Conservation (phyloP, 352 stramenopile genomes). For the Globisporangium ultimum region DNA sequence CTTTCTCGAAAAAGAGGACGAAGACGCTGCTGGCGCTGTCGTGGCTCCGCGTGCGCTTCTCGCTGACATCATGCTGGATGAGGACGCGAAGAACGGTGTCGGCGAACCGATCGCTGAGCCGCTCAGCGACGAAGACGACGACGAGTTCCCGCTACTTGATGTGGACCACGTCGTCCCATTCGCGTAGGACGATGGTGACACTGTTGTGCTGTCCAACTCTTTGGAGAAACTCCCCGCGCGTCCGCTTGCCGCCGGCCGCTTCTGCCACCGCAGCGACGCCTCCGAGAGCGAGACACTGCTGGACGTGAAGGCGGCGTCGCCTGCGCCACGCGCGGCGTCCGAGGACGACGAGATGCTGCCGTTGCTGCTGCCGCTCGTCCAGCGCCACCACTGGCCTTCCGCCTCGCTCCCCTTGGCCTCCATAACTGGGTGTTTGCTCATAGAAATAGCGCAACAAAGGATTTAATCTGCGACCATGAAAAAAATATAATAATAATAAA, state of each 20-base stretch:
- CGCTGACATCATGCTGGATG: slow-evolving; percentile 13
- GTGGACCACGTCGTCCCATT: slow-evolving; percentile 11
- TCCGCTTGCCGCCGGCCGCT: slow-evolving; percentile 21
- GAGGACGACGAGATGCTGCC: slow-evolving; percentile 61
- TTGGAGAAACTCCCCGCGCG: slow-evolving; percentile 11
- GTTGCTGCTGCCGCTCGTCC: slow-evolving; percentile 63
- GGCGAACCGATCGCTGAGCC: slow-evolving; percentile 13
- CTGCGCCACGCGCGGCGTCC: slow-evolving; percentile 8
- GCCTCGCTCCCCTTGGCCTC: slow-evolving; percentile 27
- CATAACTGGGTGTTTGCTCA: slow-evolving; percentile 15
- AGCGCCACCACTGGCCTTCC: slow-evolving; percentile 62
- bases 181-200: neutral
- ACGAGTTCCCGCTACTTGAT: neutral
- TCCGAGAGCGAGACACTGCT: slow-evolving; percentile 28
- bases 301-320: slow-evolving; percentile 22
- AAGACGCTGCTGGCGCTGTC: too few species aligned
- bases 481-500: neutral
- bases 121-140: slow-evolving; percentile 12
- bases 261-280: slow-evolving; percentile 41
- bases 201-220: slow-evolving; percentile 6
- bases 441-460: neutral
- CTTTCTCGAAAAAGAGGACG: slow-evolving; percentile 8
- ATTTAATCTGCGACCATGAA: neutral
- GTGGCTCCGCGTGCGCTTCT: neutral
- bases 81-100: slow-evolving; percentile 21